A percentile compares a stretch with the other conserved stretches of the same genome.
phyloP scores from a whole-genome alignment of 495 filamentous ascomycete genomes.

The Daldinia bambusicola region DNA sequence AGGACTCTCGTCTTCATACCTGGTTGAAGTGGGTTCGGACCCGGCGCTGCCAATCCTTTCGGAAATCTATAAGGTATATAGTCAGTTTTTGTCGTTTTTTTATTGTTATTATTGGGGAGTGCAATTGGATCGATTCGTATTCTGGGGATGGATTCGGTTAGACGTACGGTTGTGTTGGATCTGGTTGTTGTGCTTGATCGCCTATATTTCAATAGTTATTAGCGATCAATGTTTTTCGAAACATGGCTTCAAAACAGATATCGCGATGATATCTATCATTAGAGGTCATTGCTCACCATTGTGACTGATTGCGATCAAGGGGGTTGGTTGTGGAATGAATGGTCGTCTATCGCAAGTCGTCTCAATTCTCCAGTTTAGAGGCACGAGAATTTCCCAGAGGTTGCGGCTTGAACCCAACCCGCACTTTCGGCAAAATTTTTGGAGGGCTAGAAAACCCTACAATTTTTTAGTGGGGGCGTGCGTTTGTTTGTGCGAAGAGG shows the following conservation, averaged over 20 bases:
- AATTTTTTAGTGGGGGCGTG: constrained; percentile 31
- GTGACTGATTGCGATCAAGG: constrained; percentile 71
- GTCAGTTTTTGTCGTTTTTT: constrained; percentile 36
- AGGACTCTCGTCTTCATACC: constrained; percentile 67
- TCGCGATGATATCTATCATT: constrained; percentile 10
- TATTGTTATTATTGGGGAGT: constrained; percentile 18
- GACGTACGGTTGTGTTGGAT: constrained; percentile 92
- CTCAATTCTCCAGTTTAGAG: constrained; percentile 48
- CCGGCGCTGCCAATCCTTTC: constrained; percentile 99
- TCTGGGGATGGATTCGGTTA: constrained; percentile 22
- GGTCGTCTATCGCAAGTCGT: constrained; percentile 46
- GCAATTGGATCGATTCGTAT: constrained; percentile 34
- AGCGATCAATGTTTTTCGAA: constrained; percentile 18
- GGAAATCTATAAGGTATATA: constrained; percentile 77
- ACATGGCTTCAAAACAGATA: background rate
- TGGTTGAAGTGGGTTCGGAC: constrained; percentile 99
- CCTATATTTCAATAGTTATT: constrained; percentile 61
- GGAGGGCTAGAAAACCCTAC: constrained; percentile 63
- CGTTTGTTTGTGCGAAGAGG: constrained; percentile 14
- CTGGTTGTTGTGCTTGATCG: constrained; percentile 99
- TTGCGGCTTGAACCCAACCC: constrained; percentile 34
- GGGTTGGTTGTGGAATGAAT: constrained; percentile 39
- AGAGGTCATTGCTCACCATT: constrained; percentile 63
- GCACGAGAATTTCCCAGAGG: constrained; percentile 48
- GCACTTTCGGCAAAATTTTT: constrained; percentile 60